Evolutionary conservation across 1,284 basidiomycete species (phyloP).

Genomic region (Trichosporon ovoides): DNA sequence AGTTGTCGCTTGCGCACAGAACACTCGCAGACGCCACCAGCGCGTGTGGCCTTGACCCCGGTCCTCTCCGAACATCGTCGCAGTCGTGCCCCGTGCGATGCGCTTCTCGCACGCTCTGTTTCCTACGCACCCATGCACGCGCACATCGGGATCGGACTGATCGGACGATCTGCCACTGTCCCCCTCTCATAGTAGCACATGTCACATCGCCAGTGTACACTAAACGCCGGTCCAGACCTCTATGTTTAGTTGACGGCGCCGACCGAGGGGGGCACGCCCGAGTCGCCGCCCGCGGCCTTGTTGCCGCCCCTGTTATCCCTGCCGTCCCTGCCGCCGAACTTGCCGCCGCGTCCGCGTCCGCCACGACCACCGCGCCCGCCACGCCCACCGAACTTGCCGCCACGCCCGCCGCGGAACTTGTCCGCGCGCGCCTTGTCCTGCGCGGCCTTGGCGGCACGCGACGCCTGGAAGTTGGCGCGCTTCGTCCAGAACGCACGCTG

Average conservation of each 20-base stretch:
- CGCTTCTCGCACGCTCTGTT: too few species aligned
- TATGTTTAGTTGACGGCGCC: conserved; percentile 16
- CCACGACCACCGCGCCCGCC: conserved; percentile 38
- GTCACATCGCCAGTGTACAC: neutral
- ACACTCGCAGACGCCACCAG: too few species aligned
- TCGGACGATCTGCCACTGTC: neutral
- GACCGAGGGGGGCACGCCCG: conserved; percentile 30
- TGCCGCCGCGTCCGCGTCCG: conserved; percentile 8
- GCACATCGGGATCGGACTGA: too few species aligned
- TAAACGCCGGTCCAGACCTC: neutral
- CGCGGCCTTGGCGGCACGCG: conserved; percentile 59
- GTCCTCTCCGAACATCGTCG: too few species aligned
- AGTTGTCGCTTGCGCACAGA: too few species aligned
- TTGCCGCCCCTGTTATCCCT: conserved; percentile 11
- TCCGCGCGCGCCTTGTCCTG: conserved; percentile 27
- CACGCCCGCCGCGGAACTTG: conserved; percentile 16
- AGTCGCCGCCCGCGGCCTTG: conserved; percentile 13
- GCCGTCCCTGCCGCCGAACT: conserved; percentile 1
- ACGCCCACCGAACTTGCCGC: conserved; percentile 9
- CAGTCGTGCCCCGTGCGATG: too few species aligned
- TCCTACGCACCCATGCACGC: too few species aligned
- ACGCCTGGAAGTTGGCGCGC: conserved; percentile 57
- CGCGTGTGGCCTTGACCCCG: too few species aligned
- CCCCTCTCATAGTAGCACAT: neutral
- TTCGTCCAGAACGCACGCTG: conserved; percentile 74